Base-by-base conservation (phyloP, 257 asterid species). In the Solanum pennellii region DNA sequence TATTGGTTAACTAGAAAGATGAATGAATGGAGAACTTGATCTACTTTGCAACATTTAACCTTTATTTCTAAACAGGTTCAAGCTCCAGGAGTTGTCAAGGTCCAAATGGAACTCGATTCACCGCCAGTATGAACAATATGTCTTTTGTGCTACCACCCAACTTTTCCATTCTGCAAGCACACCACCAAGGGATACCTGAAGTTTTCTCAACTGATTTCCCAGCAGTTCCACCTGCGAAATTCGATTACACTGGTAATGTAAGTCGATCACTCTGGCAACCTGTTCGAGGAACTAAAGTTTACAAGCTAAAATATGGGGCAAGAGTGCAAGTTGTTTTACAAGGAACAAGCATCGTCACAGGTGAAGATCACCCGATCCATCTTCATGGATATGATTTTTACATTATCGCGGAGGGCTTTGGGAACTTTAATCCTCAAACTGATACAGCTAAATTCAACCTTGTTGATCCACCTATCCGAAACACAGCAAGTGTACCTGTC, bases 321-420 rank as follows among this genome's bases (percentile, higher is more conserved):
- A 89, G 91, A 12, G 98, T 97, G 87, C 96, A 97, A 89, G 23
- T 97, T 29, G 98, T 95, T 44, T 45, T 94, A 83, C 99, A 97
- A 86, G 99, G 98, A 37, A 97, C 99, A 18, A 94, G 94, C 82
- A 95, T 97, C 29, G 86, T 97, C 90, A 90, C 95, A 3, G 93
- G 94, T 25, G 99, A 95, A 91, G 91, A 94, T 86, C 99, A 94
- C 91, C 99, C 99, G 1, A 93, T 97, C 35, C 98, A 95, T 91
- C 95, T 97, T 27, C 99, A 97, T 44, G 99, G 99, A 21, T 94
- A 94, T 73, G 95, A 95, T 73, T 97, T 97, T 86, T 95, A 93
- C 49, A 92, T 97, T 3, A 25, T 95, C 25, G 98, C 95, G 0
- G 97, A 97, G 86, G 98, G 98, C 3, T 95, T 94, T 27, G 99